Base-by-base conservation (phyloP, 768 basidiomycete species). In the Porphyrellus cyaneotinctus region DNA sequence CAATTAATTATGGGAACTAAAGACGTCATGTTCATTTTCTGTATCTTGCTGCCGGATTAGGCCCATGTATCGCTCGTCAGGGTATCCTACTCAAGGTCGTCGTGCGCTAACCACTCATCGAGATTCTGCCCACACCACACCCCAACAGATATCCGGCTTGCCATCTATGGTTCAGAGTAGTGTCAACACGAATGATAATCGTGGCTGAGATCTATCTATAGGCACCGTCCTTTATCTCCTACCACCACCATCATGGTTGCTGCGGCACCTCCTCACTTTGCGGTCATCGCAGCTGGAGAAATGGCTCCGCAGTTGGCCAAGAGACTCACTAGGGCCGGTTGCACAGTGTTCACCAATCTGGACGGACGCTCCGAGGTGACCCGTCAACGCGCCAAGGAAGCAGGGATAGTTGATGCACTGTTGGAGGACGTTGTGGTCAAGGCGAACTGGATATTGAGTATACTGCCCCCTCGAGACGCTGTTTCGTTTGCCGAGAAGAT, bases 221-320 rank as follows among this genome's bases (percentile, higher is more conserved):
- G 28, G 12, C 55, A 24, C 41, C 45, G 22, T 37, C 43, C 44
- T 31, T 45, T 42, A 50, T 54, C 43, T 55, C 49, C 37, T 18
- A 42, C 52, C 31, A 28, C 47, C 54, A 51, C 2, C 54, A 50
- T 30, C 51, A 63, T 70, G 64, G 47, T 31, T 10, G 18, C 53
- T 18, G 12, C 22, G 12, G 14, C 43, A 36, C 33, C 10, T 4
- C 64, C 64, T 53, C 68, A 61, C 30, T 66, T 84, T 49, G 78
- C 76, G 28, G 68, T 84, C 20, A 67, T 85, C 52, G 75, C 81
- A 31, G 75, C 81, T 10, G 82, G 83, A 17, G 75, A 74, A 3
- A 85, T 84, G 85, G 82, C 24, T 69, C 81, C 6, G 82, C 73
- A 18, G 76, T n/a, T 85, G 28, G 83, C 74, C 17, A 72, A 65